These are phyloP conservation scores for Elymus sibiricus DNA, from an alignment of 176 grass and related monocot species.

Conservation along the genomic window DNA sequence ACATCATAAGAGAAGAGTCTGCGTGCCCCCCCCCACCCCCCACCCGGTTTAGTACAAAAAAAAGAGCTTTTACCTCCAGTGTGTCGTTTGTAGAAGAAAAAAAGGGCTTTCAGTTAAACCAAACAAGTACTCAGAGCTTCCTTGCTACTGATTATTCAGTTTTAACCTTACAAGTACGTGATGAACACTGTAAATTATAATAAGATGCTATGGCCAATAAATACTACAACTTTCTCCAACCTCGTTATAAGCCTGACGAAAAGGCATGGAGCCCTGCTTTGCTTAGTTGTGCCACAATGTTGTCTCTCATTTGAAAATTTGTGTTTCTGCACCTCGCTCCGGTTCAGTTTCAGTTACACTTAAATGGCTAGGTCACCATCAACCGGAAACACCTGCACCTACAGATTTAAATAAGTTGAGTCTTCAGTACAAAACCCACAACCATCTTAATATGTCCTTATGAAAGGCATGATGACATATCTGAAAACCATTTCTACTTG, in stretches of 20 bases:
- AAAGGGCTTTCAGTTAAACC: no score
- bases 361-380: constrained; percentile 84
- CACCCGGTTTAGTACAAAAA: no score
- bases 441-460: neutral
- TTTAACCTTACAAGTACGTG: no score
- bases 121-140: no score
- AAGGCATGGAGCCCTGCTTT: neutral
- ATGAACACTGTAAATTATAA: no score
- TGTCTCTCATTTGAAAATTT: neutral
- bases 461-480: neutral
- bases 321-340: neutral
- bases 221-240: neutral
- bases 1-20: no score
- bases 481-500: neutral
- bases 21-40: no score
- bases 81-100: no score
- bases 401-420: neutral
- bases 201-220: no score
- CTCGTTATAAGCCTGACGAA: neutral
- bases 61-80: no score
- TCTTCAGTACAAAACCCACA: neutral
- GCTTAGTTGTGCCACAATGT: neutral
- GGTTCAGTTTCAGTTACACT: neutral
- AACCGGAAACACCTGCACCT: constrained; percentile 62
- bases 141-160: no score